Percentiles rank a stretch among this genome's conserved stretches.
Evolutionary conservation across 345 rosid genomes (phyloP).

Genomic region (Kandelia obovata): DNA sequence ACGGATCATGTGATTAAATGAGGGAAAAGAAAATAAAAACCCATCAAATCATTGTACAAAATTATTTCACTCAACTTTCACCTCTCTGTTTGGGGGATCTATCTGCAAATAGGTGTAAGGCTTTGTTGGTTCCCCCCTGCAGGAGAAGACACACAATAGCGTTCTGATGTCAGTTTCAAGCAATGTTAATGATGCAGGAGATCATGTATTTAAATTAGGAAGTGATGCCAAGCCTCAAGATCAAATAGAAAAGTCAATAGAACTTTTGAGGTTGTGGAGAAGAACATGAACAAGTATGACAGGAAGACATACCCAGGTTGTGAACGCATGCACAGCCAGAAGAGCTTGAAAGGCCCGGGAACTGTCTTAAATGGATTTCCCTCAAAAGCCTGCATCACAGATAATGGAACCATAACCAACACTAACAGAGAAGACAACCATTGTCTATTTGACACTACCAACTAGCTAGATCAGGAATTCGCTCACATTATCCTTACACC

Average conservation of each 20-base stretch:
- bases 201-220: too few relatives aligned
- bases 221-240: too few relatives aligned
- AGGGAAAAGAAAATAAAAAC: background rate
- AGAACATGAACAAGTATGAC: background rate
- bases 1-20: background rate
- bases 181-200: too few relatives aligned
- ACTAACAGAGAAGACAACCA: too few relatives aligned
- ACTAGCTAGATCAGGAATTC: too few relatives aligned
- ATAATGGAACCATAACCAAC: background rate
- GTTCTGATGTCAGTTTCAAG: background rate
- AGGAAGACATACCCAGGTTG: conserved; percentile 72
- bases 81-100: conserved; percentile 75
- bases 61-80: conserved; percentile 45
- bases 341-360: conserved; percentile 94
- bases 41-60: background rate
- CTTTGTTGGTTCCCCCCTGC: conserved; percentile 89
- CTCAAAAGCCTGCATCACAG: conserved; percentile 70
- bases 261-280: too few relatives aligned
- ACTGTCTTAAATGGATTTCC: conserved; percentile 97
- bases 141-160: conserved; percentile 20
- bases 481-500: too few relatives aligned
- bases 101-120: conserved; percentile 73
- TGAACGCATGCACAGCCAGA: conserved; percentile 90
- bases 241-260: too few relatives aligned
- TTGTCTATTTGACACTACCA: too few relatives aligned